Conservation (phyloP, 257 asterid species). For the Plantago elongata region DNA sequence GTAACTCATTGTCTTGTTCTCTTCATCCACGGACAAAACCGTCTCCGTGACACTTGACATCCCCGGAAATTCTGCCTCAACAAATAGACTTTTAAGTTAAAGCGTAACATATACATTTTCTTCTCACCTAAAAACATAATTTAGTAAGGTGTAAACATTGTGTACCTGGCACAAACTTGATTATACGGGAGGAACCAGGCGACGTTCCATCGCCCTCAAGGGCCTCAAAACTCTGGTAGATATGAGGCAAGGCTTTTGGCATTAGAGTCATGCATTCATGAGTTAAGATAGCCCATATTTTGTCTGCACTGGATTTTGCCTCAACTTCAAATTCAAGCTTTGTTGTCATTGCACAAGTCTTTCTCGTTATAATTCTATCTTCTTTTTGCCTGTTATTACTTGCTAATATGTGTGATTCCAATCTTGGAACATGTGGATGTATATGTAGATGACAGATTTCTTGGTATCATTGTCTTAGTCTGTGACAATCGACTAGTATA, state of each 20-base stretch:
- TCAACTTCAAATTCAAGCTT: conserved; percentile 3
- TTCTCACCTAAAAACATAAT: no score
- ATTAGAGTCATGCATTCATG: conserved; percentile 4
- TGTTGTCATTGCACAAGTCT: conserved; percentile 2
- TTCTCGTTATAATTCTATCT: neutral
- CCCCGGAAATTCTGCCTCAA: conserved; percentile 33
- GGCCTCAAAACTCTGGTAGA: conserved; percentile 4
- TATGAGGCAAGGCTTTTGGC: conserved; percentile 9
- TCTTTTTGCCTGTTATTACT: neutral
- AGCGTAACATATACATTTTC: neutral
- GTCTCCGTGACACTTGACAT: conserved; percentile 12
- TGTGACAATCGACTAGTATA: neutral
- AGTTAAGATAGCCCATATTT: conserved; percentile 1
- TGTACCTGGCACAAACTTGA: neutral
- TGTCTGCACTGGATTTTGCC: neutral
- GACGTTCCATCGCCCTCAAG: conserved; percentile 12
- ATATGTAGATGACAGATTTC: neutral
- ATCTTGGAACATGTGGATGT: neutral
- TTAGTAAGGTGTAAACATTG: no score
- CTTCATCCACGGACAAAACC: conserved; percentile 41
- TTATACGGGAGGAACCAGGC: conserved; percentile 1
- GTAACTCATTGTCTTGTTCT: conserved; percentile 35
- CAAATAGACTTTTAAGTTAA: neutral
- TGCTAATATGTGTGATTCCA: no score
- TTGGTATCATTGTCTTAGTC: neutral